Conservation (phyloP, 176 grass and related monocot genomes). For the Aegilops umbellulata region DNA sequence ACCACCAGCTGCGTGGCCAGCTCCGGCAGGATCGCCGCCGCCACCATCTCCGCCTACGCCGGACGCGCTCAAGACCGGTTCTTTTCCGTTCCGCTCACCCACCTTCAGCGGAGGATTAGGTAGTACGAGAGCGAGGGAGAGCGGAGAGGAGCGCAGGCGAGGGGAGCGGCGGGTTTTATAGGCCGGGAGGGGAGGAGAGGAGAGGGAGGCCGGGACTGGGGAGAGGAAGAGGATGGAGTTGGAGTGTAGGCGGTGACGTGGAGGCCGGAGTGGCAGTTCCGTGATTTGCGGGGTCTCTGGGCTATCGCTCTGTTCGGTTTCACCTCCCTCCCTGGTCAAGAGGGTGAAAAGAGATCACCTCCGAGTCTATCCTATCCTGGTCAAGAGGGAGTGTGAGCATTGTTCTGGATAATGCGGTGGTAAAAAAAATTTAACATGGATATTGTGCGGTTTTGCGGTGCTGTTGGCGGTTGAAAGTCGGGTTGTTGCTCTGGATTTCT, state of each 20-base stretch:
- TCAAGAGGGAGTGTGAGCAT: neutral
- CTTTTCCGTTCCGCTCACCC: neutral
- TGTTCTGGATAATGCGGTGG: neutral
- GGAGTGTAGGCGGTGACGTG: neutral
- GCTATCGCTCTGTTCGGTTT: neutral
- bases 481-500: too few species aligned
- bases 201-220: too few species aligned
- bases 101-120: neutral
- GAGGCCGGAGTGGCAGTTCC: neutral
- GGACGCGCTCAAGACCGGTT: neutral
- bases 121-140: neutral
- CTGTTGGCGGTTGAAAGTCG: too few species aligned
- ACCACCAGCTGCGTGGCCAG: slow-evolving; percentile 67
- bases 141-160: neutral
- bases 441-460: neutral
- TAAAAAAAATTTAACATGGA: neutral
- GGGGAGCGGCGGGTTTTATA: slow-evolving; percentile 29
- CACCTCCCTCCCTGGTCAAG: neutral
- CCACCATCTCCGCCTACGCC: neutral
- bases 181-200: neutral
- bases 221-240: neutral
- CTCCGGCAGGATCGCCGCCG: slow-evolving; percentile 57
- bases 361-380: neutral
- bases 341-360: neutral
- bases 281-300: neutral